phyloP scores from a whole-genome alignment of 306 rosid genomes.

The Castanospermum australe region DNA sequence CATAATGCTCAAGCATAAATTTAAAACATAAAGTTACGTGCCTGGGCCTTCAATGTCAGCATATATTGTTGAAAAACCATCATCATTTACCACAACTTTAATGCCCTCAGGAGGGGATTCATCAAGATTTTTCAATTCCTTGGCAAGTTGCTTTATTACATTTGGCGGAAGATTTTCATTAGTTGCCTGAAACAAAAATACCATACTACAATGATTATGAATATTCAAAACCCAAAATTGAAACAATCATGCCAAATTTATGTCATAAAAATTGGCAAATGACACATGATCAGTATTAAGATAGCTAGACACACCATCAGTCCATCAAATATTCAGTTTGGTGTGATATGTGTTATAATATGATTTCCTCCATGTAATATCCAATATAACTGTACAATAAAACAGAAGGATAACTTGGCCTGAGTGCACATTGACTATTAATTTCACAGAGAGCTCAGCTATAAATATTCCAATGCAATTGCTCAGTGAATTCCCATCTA shows the following conservation, averaged over 20 bases:
- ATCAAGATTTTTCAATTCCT: slow-evolving; percentile 94
- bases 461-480: neutral
- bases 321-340: neutral
- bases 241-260: neutral
- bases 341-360: neutral
- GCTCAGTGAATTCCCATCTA: neutral
- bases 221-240: neutral
- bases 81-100: slow-evolving; percentile 86
- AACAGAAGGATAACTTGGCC: neutral
- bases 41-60: slow-evolving; percentile 99
- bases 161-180: slow-evolving; percentile 99
- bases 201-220: slow-evolving; percentile 9
- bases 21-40: slow-evolving; percentile 34
- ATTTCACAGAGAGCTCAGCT: neutral
- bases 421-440: neutral
- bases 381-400: neutral
- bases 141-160: slow-evolving; percentile 92
- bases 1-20: neutral
- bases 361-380: neutral
- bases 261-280: neutral
- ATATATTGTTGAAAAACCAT: slow-evolving; percentile 84
- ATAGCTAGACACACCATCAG: neutral
- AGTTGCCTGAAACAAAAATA: slow-evolving; percentile 67
- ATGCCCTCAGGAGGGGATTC: slow-evolving; percentile 98
- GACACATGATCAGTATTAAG: neutral